Conservation (phyloP, 768 basidiomycete species). For the Termitomyces titanicus region DNA sequence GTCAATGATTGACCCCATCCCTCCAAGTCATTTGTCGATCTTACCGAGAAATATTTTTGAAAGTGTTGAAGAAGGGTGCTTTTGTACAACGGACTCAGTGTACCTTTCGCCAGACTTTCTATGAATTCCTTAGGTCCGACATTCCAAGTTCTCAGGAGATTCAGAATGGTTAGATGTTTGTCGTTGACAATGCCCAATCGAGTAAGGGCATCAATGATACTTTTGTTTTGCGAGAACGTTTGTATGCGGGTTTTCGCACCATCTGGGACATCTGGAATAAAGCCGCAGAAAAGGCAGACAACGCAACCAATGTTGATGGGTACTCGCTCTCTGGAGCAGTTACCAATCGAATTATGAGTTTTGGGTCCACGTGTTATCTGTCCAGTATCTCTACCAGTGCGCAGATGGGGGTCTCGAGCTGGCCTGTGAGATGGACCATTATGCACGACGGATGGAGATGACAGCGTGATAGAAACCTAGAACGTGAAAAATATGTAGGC, state of each 20-base stretch:
- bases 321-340: not conserved
- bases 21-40: not conserved
- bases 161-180: not conserved
- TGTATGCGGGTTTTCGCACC: not conserved
- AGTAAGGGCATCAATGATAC: not conserved
- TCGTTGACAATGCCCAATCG: not conserved
- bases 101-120: not conserved
- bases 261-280: not conserved
- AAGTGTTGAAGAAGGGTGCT: not conserved
- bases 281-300: not conserved
- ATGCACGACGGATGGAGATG: not conserved
- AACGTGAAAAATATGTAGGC: not conserved
- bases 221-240: not conserved
- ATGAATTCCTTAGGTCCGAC: not conserved
- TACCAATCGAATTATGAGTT: not conserved
- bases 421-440: not conserved
- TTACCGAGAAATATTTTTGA: not conserved
- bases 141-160: not conserved
- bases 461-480: not conserved
- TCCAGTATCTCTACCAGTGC: no score
- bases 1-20: not conserved
- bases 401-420: not conserved
- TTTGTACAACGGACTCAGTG: not conserved
- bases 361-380: no score
- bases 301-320: not conserved